Evolutionary conservation across 352 stramenopile genomes (phyloP).

Genomic region (Phytophthora rubi): DNA sequence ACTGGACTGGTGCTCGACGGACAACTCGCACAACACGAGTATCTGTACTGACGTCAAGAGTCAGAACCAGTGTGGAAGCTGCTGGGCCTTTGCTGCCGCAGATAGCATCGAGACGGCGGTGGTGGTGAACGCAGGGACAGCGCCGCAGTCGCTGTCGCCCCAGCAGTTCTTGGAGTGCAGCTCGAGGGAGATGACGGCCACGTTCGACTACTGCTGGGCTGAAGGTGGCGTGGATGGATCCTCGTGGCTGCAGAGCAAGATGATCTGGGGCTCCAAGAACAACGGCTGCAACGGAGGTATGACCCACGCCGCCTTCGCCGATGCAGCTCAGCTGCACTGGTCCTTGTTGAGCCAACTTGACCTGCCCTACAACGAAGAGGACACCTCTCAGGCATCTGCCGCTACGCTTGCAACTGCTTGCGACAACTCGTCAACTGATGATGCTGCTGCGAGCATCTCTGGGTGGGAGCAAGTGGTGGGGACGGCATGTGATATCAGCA

Average conservation of each 20-base stretch:
- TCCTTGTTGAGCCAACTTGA: slow-evolving; percentile 67
- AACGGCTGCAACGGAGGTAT: slow-evolving; percentile 75
- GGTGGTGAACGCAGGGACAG: slow-evolving; percentile 45
- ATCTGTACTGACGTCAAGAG: slow-evolving; percentile 82
- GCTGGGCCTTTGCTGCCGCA: slow-evolving; percentile 82
- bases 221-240: slow-evolving; percentile 49
- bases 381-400: slow-evolving; percentile 35
- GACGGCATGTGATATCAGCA: slow-evolving; percentile 56
- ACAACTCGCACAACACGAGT: slow-evolving; percentile 69
- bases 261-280: slow-evolving; percentile 79
- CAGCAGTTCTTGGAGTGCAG: slow-evolving; percentile 86
- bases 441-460: slow-evolving; percentile 66
- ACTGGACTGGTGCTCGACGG: slow-evolving; percentile 77
- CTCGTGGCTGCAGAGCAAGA: slow-evolving; percentile 65
- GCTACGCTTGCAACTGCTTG: slow-evolving; percentile 46
- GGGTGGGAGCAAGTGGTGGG: slow-evolving; percentile 76
- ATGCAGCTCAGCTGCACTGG: slow-evolving; percentile 61
- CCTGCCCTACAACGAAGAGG: slow-evolving; percentile 69
- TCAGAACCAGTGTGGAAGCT: slow-evolving; percentile 83
- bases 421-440: slow-evolving; percentile 35
- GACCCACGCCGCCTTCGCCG: slow-evolving; percentile 74
- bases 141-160: slow-evolving; percentile 66
- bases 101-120: slow-evolving; percentile 84
- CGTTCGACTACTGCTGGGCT: slow-evolving; percentile 85
- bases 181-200: slow-evolving; percentile 65